phyloP scores from a whole-genome alignment of 1,284 basidiomycete species.

The Irpex sp. region DNA sequence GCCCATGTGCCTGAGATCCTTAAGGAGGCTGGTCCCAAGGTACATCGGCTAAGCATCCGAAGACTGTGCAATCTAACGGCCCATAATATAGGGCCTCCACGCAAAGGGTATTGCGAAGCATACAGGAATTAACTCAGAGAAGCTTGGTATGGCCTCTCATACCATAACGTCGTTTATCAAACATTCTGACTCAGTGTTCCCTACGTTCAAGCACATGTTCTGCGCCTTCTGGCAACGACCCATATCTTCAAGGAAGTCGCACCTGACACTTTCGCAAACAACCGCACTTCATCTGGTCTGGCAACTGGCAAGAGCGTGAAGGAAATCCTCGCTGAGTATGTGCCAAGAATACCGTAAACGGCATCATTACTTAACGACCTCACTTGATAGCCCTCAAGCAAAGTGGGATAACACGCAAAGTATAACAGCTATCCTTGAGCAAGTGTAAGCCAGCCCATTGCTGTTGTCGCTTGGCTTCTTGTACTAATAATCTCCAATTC shows the following conservation, averaged over 20 bases:
- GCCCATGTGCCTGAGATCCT: not conserved
- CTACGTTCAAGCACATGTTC: not conserved
- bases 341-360: not conserved
- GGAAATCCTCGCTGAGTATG: constrained; percentile 14
- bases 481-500: not conserved
- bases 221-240: constrained; percentile 19
- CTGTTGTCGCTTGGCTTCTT: no score
- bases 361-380: not conserved
- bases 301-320: constrained; percentile 19
- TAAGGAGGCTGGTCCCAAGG: not conserved
- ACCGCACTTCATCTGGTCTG: constrained; percentile 20
- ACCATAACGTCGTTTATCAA: no score
- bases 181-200: not conserved
- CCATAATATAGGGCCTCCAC: not conserved
- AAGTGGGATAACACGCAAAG: constrained; percentile 8
- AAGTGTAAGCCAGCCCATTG: not conserved
- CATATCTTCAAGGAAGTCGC: constrained; percentile 23
- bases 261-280: constrained; percentile 23
- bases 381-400: constrained; percentile 3
- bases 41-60: not conserved
- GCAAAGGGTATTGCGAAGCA: not conserved
- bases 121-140: not conserved
- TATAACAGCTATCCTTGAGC: constrained; percentile 3
- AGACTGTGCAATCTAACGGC: not conserved
- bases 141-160: not conserved